Base-by-base conservation (phyloP, 768 basidiomycete genomes). In the Trametes villosa region DNA sequence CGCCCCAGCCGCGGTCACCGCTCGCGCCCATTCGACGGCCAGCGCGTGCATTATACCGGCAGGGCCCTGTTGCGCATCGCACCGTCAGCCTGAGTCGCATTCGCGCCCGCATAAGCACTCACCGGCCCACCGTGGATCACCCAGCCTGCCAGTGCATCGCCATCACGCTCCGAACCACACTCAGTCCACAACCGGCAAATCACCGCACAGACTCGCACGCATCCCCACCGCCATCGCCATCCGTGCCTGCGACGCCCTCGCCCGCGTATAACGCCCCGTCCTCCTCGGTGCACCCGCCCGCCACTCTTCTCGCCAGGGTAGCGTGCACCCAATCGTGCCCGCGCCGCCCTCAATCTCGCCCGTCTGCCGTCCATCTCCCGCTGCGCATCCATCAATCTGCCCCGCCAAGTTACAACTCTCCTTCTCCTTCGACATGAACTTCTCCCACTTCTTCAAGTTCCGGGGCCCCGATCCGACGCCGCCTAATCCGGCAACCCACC, bases 211-310 rank as follows among this genome's bases (percentile, higher is more conserved):
- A 22, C 33, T 33, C 33, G 31, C 33, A 36, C 49, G 33, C 31
- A 13, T 22, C 30, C 48, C 24, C 8, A 31, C 46, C 2, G 9
- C 29, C 26, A 11, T 26, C 26, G 9, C 15, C 17, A 26, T 27
- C 29, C n/a, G 53, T 54, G 42, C 53, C 53, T 54, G 53, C 53
- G 53, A 54, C 30, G 22, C 20, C 20, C 52, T 53, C 52, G 5
- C 49, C 40, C 15, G 27, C 40, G 41, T 15, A n/a, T 53, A 41
- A 53, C 27, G 40, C 52, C 24, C 52, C 52, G 52, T 30, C 41
- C 5, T 45, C 53, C 17, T 54, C 53, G n/a, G n/a, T n/a, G 33
- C 49, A 36, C 38, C 22, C 50, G n/a, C 24, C 8, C 31, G 26
- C 36, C 18, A 18, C 34, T 5, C 15, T 22, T 13, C 29, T 31